Evolutionary conservation across 208 protist genomes (phyloP), one percentile per base, ranked within the genome.

Genomic region (Phytomonas francai): DNA sequence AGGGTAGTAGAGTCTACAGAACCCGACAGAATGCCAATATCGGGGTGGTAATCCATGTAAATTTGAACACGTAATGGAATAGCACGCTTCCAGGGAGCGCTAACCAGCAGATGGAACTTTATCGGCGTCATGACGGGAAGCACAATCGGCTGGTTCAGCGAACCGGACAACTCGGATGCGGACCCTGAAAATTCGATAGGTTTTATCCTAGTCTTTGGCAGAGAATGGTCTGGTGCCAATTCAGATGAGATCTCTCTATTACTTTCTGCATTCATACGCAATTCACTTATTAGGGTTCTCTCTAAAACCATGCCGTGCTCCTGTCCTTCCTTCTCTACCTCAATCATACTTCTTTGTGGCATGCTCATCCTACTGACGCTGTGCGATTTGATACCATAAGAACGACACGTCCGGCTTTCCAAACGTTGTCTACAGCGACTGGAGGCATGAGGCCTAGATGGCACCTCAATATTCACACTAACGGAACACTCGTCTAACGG

Each of bases 401-500:
- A 45, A 45, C 11, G 1, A 45, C 39, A 2, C 11, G 39, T 45
- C 19, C 19, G 39, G 39, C 31, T 36, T 25, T 63, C 59, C 22
- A n/a, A 32, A 14, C 39, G 39, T 45, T 14, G 39, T 11, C 39
- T 42, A 1, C n/a, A 30, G 11, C 25, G 58, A 9, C 32, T 45
- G 9, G 56, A 36, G 27, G 57, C 63, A 34, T 74, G 34, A 16
- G 30, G 30, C 5, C 56, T 30, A 0, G 70, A 68, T 12, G 72
- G 62, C 22, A 75, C 66, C 8, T 32, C 54, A 27, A 73, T 63
- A 36, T 87, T 79, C 14, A 90, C 71, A 33, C 70, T 67, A 16
- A 94, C 65, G 12, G 81, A 51, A n/a, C 79, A 85, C 54, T 95
- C 87, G 31, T 95, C 89, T 36, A 95, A 67, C 31, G 85, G 89